Evolutionary conservation across 2,329 filamentous ascomycete genomes (phyloP).

Genomic region (Colletotrichum zoysiae): DNA sequence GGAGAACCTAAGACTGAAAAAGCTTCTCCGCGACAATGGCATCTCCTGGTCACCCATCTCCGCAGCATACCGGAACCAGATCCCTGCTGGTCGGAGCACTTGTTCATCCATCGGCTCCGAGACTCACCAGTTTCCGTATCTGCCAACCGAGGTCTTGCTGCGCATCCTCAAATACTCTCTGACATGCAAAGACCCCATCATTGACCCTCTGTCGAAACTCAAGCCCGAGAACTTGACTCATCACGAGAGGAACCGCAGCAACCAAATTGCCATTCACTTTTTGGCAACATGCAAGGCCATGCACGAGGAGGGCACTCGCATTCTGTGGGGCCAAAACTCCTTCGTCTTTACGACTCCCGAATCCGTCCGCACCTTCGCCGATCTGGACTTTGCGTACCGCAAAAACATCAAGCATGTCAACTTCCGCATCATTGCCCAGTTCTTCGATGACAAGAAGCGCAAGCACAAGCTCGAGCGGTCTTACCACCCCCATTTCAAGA

Average conservation of each 20-base stretch:
- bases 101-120: constrained; percentile 44
- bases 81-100: constrained; percentile 45
- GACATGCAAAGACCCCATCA: constrained; percentile 62
- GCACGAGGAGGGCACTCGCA: constrained; percentile 61
- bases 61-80: constrained; percentile 46
- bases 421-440: constrained; percentile 66
- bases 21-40: constrained; percentile 63
- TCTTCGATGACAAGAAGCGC: constrained; percentile 63
- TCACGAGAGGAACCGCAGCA: constrained; percentile 57
- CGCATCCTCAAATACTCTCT: constrained; percentile 65
- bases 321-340: constrained; percentile 64
- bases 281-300: constrained; percentile 65
- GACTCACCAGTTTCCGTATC: constrained; percentile 52
- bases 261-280: constrained; percentile 66
- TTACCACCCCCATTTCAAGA: constrained; percentile 60
- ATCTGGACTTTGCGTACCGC: constrained; percentile 58
- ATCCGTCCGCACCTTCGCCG: constrained; percentile 62
- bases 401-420: constrained; percentile 60
- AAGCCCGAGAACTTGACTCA: constrained; percentile 58
- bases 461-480: constrained; percentile 55
- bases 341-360: constrained; percentile 68
- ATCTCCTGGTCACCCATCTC: constrained; percentile 62
- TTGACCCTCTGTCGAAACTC: constrained; percentile 65
- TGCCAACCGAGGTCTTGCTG: constrained; percentile 66
- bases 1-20: constrained; percentile 65